Base-by-base conservation (phyloP, 2,329 filamentous ascomycete genomes). In the Parasarocladium wereldwijsianum region DNA sequence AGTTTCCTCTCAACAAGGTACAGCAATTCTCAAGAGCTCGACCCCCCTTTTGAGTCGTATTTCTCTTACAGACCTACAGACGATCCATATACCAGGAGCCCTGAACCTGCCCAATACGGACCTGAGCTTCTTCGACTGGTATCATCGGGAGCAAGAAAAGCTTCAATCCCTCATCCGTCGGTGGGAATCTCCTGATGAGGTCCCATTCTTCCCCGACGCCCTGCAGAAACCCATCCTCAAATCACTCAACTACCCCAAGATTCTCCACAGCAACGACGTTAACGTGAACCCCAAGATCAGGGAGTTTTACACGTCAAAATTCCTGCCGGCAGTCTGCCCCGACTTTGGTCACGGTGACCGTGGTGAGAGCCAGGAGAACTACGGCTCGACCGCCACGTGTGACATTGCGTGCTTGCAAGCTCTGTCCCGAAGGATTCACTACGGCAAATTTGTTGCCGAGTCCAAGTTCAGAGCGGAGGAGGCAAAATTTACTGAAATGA, bases 371-470 rank as follows among this genome's bases (percentile, higher is more conserved):
- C 76, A 84, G 51, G 90, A 96, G 57, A 94, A 98, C 58, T 98
- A 96, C 58, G 90, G 90, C 11, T 92, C 82, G 5, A 69, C 86
- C 1, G 87, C 85, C 2, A 93, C 84, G 1, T 85, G 80, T 50
- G 90, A 98, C 55, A 90, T 98, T 36, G 68, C 72, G 31, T 87
- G 81, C 44, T 62, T 98, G 39, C 90, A 98, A 60, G 81, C 90
- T 4, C 60, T 98, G 26, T 92, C 83, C 22, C 70, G 87, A 24
- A 67, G 90, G 32, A 90, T 98, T 42, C 90, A 98, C 56, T 98
- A 93, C 58, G 90, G 90, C 42, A 98, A 96, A 59, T 96, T 96
- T 46, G 90, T 98, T 7, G 90, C 90, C 24, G 90, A 98, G 64
- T 76, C 78, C 35, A 98, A 98, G 60, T 98, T 94, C 57, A 70